Percentiles rank a stretch among this genome's conserved stretches.
Conservation (phyloP, 805 yeast species). For the Barnettozyma botsteinii region DNA sequence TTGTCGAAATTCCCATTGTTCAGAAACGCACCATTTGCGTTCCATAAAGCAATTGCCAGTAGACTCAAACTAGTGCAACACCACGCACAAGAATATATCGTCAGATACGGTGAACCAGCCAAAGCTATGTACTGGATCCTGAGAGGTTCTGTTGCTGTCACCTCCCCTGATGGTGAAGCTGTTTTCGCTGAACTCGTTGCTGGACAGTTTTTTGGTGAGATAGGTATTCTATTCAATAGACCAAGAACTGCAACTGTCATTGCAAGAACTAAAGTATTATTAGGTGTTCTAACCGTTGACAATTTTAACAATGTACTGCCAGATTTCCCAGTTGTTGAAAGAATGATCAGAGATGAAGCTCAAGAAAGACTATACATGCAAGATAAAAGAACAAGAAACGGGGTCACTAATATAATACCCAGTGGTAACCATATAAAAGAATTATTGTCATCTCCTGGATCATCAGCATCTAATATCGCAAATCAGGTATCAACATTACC, state of each 20-base stretch:
- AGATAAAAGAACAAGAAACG: constrained; percentile 50
- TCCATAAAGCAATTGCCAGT: constrained; percentile 53
- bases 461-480: constrained; percentile 28
- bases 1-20: constrained; percentile 59
- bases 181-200: constrained; percentile 62
- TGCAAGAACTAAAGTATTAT: constrained; percentile 58
- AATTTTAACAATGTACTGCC: constrained; percentile 53
- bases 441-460: constrained; percentile 7
- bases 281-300: constrained; percentile 65
- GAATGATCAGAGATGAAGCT: constrained; percentile 70
- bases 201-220: constrained; percentile 75
- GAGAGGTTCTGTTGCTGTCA: constrained; percentile 70
- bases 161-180: constrained; percentile 73
- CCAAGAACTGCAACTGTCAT: constrained; percentile 79
- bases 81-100: constrained; percentile 64
- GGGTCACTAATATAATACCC: constrained; percentile 29
- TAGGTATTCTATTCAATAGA: constrained; percentile 67
- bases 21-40: constrained; percentile 59
- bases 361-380: constrained; percentile 71
- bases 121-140: constrained; percentile 76
- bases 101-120: constrained; percentile 67
- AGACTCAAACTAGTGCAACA: constrained; percentile 53
- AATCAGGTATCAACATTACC: constrained; percentile 31
- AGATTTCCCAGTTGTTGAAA: constrained; percentile 58
- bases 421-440: constrained; percentile 4